Conservation (phyloP, 2,329 filamentous ascomycete species). For the Drechslerella coelobrocha region DNA sequence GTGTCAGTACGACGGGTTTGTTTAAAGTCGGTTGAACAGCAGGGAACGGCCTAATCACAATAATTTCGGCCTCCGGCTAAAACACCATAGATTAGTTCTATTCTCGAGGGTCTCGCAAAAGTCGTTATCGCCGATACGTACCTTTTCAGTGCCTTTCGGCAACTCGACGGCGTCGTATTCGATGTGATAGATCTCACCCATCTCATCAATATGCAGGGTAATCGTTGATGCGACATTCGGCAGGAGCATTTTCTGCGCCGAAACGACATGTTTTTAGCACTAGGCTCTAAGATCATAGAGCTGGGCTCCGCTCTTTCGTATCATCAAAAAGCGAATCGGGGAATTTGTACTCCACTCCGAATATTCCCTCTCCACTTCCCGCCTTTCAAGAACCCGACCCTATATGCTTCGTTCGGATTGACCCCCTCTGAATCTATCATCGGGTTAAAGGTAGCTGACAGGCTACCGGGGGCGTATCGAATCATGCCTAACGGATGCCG, state of each 20-base stretch:
- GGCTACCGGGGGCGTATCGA: conserved; percentile 25
- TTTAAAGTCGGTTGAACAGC: conserved; percentile 69
- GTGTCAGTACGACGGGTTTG: conserved; percentile 68
- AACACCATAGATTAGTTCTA: conserved; percentile 7
- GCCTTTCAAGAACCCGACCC: conserved; percentile 34
- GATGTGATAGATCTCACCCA: conserved; percentile 39
- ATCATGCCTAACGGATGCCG: conserved; percentile 39
- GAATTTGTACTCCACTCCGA: conserved; percentile 24
- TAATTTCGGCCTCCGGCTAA: conserved; percentile 62
- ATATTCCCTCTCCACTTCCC: conserved; percentile 42
- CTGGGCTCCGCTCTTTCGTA: no score
- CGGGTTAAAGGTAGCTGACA: conserved; percentile 28
- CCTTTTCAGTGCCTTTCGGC: conserved; percentile 28
- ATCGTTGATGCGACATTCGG: conserved; percentile 21
- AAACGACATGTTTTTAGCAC: conserved; percentile 4
- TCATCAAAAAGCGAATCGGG: no score
- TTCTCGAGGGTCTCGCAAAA: not conserved
- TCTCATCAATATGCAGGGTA: conserved; percentile 44
- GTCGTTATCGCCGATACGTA: conserved; percentile 8
- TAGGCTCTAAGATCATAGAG: no score
- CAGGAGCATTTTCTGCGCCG: conserved; percentile 24
- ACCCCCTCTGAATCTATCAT: conserved; percentile 2
- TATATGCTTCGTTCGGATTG: conserved; percentile 13
- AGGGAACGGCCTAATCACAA: conserved; percentile 61
- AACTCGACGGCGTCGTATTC: conserved; percentile 41